phyloP scores from a whole-genome alignment of 1,284 basidiomycete species.

The Boletellus deceptivus region DNA sequence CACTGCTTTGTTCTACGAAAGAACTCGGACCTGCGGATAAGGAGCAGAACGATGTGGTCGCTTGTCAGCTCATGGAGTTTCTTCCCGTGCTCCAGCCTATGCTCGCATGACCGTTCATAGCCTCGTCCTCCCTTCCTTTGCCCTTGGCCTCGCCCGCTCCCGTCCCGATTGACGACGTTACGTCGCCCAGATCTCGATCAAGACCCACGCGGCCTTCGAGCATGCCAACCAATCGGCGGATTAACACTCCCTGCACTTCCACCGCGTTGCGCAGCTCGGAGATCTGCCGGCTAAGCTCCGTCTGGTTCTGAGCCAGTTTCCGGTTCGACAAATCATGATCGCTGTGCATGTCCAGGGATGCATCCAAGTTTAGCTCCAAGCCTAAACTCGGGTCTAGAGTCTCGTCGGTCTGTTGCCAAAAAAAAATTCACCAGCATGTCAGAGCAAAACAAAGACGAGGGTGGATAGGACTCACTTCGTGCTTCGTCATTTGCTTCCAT shows the following conservation, averaged over 20 bases:
- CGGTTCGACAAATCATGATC: slow-evolving; percentile 47
- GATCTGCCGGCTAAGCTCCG: slow-evolving; percentile 61
- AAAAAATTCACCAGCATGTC: background rate
- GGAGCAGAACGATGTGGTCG: too few species aligned
- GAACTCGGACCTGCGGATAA: too few species aligned
- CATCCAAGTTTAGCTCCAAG: slow-evolving; percentile 1
- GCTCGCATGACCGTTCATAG: background rate
- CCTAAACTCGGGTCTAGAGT: background rate
- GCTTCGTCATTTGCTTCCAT: slow-evolving; percentile 76
- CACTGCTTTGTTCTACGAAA: too few species aligned
- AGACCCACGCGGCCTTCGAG: slow-evolving; percentile 9
- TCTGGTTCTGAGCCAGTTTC: slow-evolving; percentile 61
- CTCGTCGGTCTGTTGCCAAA: slow-evolving; percentile 5
- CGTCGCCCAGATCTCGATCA: background rate
- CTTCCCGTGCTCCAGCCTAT: slow-evolving; percentile 4
- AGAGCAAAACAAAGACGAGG: background rate
- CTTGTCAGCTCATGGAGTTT: slow-evolving; percentile 14
- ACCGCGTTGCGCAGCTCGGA: slow-evolving; percentile 50
- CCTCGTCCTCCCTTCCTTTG: slow-evolving; percentile 10
- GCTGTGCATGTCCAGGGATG: slow-evolving; percentile 13
- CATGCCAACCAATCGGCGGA: slow-evolving; percentile 30
- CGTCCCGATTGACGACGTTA: background rate
- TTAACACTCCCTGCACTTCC: slow-evolving; percentile 53
- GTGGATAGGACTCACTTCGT: slow-evolving; percentile 35
- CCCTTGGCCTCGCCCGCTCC: slow-evolving; percentile 10